These are phyloP conservation scores for Elsinoe arachidis DNA, from an alignment of 2,329 filamentous ascomycete genomes.

Conservation along the genomic window DNA sequence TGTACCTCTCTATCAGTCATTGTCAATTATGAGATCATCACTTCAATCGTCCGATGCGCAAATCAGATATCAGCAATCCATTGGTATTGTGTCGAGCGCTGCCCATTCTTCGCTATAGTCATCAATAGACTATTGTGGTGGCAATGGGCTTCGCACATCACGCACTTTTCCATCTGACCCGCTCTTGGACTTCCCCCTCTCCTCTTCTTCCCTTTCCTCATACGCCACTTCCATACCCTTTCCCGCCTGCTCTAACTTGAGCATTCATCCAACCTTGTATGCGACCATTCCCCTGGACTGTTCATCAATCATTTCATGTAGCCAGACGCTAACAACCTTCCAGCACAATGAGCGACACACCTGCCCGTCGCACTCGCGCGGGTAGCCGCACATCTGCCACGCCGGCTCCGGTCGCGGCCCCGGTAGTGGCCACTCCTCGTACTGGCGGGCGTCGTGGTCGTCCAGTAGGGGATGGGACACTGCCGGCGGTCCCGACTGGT, in stretches of 20 bases:
- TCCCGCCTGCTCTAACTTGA: not conserved
- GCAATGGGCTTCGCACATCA: not conserved
- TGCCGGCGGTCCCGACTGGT: slow-evolving; percentile 15
- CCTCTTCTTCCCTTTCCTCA: not conserved
- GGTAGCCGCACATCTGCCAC: slow-evolving; percentile 23
- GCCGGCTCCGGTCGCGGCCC: slow-evolving; percentile 18
- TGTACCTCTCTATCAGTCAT: not conserved
- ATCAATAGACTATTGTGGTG: not conserved
- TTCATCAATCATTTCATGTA: not conserved
- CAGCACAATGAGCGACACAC: slow-evolving; percentile 20
- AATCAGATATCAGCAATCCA: not conserved
- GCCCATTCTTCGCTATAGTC: not conserved
- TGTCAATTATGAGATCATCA: not conserved
- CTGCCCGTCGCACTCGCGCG: slow-evolving; percentile 17
- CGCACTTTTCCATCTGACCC: not conserved
- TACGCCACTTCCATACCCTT: not conserved
- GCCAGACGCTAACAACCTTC: not conserved
- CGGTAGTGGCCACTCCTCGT: slow-evolving; percentile 14
- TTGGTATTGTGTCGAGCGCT: not conserved
- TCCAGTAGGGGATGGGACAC: slow-evolving; percentile 18
- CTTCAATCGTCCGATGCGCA: not conserved
- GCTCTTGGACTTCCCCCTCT: not conserved
- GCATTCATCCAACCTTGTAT: not conserved
- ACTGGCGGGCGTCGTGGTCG: slow-evolving; percentile 15
- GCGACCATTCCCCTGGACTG: not conserved